These are phyloP conservation scores for Larix kaempferi DNA, from an alignment of 75 land plant species.

Conservation along the genomic window DNA sequence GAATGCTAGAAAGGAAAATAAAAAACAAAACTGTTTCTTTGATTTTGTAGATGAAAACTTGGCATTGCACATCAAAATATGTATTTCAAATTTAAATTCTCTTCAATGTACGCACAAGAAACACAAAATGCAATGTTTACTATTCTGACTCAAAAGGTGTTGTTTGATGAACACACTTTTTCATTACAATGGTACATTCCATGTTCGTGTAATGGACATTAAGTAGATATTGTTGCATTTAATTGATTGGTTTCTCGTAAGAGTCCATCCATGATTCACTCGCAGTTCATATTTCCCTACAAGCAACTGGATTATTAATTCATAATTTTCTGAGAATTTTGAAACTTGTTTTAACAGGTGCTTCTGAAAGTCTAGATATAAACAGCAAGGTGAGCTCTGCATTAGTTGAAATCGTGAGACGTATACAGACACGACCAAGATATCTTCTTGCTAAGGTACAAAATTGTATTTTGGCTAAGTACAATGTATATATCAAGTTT, in stretches of 20 bases:
- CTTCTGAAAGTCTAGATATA: conserved; percentile 85
- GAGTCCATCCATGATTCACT: neutral
- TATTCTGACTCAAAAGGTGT: neutral
- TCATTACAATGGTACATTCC: neutral
- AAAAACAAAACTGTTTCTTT: too few species aligned
- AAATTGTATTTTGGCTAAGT: neutral
- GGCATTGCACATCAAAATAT: too few species aligned
- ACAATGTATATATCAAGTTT: neutral
- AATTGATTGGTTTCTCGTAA: neutral
- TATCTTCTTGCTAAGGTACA: conserved; percentile 87
- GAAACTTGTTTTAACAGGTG: conserved; percentile 29
- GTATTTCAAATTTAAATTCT: too few species aligned
- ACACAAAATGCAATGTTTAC: neutral
- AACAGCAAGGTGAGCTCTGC: conserved; percentile 96
- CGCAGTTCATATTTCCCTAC: neutral
- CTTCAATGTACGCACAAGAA: neutral
- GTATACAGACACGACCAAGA: conserved; percentile 75
- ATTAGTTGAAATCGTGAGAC: conserved; percentile 81
- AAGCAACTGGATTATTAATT: neutral
- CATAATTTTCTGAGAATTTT: neutral
- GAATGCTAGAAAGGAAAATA: too few species aligned
- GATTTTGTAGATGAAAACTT: too few species aligned
- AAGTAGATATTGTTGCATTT: neutral
- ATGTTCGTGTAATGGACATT: neutral
- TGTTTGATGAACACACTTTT: neutral